Conservation (phyloP, 768 basidiomycete species). For the Auricularia auricula-judae region DNA sequence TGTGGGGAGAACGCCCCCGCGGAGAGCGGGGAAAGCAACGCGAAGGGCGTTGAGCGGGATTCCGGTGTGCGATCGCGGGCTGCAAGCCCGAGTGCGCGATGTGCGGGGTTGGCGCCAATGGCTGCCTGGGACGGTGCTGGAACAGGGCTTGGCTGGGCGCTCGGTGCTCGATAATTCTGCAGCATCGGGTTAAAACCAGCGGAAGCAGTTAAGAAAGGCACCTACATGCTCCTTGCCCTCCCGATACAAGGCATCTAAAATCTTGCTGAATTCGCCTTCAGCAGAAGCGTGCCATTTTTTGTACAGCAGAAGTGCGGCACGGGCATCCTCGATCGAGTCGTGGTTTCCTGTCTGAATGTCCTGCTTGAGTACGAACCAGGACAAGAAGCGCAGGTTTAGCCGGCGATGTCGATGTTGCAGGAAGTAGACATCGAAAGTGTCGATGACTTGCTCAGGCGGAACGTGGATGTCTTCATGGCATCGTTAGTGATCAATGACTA, state of each 20-base stretch:
- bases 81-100: background rate
- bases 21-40: background rate
- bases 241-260: conserved; percentile 75
- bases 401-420: conserved; percentile 70
- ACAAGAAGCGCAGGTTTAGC: conserved; percentile 82
- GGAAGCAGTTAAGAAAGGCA: conserved; percentile 4
- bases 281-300: conserved; percentile 72
- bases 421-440: conserved; percentile 97
- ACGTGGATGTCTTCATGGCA: conserved; percentile 73
- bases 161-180: background rate
- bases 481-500: background rate
- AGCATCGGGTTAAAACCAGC: background rate
- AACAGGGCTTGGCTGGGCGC: background rate
- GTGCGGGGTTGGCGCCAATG: background rate
- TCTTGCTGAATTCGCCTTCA: conserved; percentile 70
- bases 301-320: conserved; percentile 75
- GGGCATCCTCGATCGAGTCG: conserved; percentile 97
- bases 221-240: conserved; percentile 66
- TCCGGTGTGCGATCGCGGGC: background rate
- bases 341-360: conserved; percentile 91
- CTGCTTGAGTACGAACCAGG: conserved; percentile 87
- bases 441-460: conserved; percentile 89
- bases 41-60: background rate
- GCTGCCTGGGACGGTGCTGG: background rate
- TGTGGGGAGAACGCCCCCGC: background rate